Evolutionary conservation across 2,329 filamentous ascomycete genomes (phyloP).

Genomic region (Aspergillus pseudoglaucus): DNA sequence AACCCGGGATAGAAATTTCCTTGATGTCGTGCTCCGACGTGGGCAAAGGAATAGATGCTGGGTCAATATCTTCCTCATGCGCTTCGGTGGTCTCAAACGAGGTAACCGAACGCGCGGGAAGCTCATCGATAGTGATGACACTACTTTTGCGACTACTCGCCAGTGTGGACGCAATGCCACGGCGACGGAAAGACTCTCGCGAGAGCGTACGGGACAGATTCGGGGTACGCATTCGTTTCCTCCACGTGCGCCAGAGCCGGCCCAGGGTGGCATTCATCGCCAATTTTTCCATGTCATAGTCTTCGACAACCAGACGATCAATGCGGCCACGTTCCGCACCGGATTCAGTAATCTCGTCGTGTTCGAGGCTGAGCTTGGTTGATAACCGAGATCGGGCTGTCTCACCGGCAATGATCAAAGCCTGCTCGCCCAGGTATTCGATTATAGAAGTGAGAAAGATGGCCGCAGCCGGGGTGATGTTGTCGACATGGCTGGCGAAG

Average conservation of each 20-base stretch:
- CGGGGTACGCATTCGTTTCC: conserved; percentile 56
- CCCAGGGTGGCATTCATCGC: conserved; percentile 84
- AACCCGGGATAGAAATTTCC: conserved; percentile 73
- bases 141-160: conserved; percentile 34
- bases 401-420: conserved; percentile 78
- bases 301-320: conserved; percentile 69
- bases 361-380: conserved; percentile 44
- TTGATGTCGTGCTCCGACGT: conserved; percentile 39
- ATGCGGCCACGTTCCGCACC: conserved; percentile 45
- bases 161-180: conserved; percentile 17
- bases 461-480: conserved; percentile 81
- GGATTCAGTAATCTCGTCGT: conserved; percentile 48
- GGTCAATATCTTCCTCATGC: conserved; percentile 24
- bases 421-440: conserved; percentile 89
- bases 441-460: conserved; percentile 95
- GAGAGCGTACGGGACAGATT: conserved; percentile 36
- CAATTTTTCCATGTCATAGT: conserved; percentile 86
- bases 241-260: conserved; percentile 89
- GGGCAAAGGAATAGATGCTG: conserved; percentile 25
- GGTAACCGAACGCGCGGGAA: conserved; percentile 6
- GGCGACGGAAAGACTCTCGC: conserved; percentile 33
- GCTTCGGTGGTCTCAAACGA: conserved; percentile 11
- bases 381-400: conserved; percentile 54
- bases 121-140: conserved; percentile 29
- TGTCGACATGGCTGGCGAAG: conserved; percentile 51